Conservation (phyloP, 2,329 filamentous ascomycete species). For the Grosmannia serpens region DNA sequence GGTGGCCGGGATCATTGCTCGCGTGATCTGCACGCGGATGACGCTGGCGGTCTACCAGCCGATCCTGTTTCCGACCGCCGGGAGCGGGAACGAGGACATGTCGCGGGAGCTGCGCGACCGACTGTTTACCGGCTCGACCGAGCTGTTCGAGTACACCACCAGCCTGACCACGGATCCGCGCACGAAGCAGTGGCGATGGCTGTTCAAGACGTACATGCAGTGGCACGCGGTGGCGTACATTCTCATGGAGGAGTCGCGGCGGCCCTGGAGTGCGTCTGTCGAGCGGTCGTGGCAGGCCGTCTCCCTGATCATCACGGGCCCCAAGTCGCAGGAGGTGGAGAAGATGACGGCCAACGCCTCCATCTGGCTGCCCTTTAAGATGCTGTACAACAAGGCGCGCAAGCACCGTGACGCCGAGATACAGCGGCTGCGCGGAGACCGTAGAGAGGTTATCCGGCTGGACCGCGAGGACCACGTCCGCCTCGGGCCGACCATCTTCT, state of each 20-base stretch:
- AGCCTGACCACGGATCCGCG: conserved; percentile 37
- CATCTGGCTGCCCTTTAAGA: conserved; percentile 42
- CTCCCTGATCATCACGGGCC: conserved; percentile 18
- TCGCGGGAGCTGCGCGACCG: conserved; percentile 21
- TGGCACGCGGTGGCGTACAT: conserved; percentile 49
- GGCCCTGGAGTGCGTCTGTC: conserved; percentile 24
- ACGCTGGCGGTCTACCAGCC: conserved; percentile 43
- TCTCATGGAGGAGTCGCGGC: conserved; percentile 36
- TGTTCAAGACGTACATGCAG: conserved; percentile 47
- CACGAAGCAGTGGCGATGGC: conserved; percentile 43
- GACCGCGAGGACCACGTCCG: conserved; percentile 37
- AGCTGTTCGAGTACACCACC: conserved; percentile 45
- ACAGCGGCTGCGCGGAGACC: conserved; percentile 33
- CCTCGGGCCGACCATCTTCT: conserved; percentile 32
- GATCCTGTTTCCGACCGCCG: conserved; percentile 28
- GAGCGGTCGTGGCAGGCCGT: conserved; percentile 19
- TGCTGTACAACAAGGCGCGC: conserved; percentile 39
- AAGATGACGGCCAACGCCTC: conserved; percentile 33
- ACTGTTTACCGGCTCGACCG: conserved; percentile 38
- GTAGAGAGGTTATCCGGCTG: conserved; percentile 35
- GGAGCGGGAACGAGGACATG: conserved; percentile 19
- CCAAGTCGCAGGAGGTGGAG: conserved; percentile 27
- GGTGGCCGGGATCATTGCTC: conserved; percentile 35
- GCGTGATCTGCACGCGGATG: conserved; percentile 42
- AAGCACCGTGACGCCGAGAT: conserved; percentile 41